Evolutionary conservation across 768 basidiomycete genomes (phyloP), one percentile per base, ranked within the genome.

Genomic region (Peribolospora kevripleyi): DNA sequence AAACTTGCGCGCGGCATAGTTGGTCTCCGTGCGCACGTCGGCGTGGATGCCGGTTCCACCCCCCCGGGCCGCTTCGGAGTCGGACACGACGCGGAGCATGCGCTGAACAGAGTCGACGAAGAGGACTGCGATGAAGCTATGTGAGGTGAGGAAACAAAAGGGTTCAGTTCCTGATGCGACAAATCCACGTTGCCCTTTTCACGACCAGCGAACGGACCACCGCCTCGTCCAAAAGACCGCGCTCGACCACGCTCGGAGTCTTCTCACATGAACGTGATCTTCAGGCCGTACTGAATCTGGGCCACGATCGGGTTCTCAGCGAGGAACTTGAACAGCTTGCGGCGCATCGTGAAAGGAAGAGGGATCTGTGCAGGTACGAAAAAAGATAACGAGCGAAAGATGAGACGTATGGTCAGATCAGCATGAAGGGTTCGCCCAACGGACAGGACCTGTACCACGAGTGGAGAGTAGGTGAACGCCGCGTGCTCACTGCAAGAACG

Each of bases 41-140:
- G 69, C 74, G 53, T 49, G 48, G 1, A 70, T 64, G 6, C 81
- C 78, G 14, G 75, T 61, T 42, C 86, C 81, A 39, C 59, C 59
- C 63, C 58, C 13, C 48, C 45, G 42, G 5, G 56, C 51, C 40
- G 55, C 8, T 11, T 56, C 55, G 0, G 74, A 65, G 65, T 87
- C 83, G 3, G 80, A 75, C 7, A 76, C 75, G 14, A 84, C 74
- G 49, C 81, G 77, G 70, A 81, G 77, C 84, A 95, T 88, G 58
- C 90, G 78, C 68, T 93, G 88, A 42, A 93, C 71, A 39, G 91
- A 87, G 61, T 97, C 91, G 10, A 79, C 73, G 65, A 93, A 95
- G 48, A 97, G 73, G 3, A 95, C 75, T 1, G 71, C 83, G 2
- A 93, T 78, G 63, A 90, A 88, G 59, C 83, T 69, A 53, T 56